These are phyloP conservation scores for Ocimum tenuiflorum DNA, from an alignment of 257 asterid species.

Conservation along the genomic window DNA sequence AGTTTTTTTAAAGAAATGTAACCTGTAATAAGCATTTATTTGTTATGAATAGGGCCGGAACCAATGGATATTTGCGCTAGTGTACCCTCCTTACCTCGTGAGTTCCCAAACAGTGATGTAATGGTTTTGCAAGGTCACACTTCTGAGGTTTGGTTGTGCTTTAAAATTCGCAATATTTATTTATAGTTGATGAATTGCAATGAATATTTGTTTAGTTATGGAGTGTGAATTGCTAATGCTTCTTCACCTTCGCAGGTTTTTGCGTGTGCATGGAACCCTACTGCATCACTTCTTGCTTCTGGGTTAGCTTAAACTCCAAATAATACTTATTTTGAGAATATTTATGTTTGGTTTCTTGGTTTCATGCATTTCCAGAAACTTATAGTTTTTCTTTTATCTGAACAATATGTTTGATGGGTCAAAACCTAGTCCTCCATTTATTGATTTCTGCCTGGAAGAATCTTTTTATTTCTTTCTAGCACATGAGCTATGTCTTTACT, in stretches of 20 bases:
- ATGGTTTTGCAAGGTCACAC: constrained; percentile 87
- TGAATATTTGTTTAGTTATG: constrained; percentile 6
- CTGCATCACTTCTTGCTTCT: constrained; percentile 93
- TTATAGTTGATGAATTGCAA: not conserved
- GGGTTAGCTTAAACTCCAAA: constrained; percentile 53
- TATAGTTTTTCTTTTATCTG: not conserved
- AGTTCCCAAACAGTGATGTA: constrained; percentile 63
- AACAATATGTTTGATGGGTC: constrained; percentile 5
- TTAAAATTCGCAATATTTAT: not conserved
- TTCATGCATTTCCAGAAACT: not conserved
- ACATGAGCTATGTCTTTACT: not conserved
- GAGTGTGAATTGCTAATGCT: constrained; percentile 19
- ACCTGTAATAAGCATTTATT: constrained; percentile 22
- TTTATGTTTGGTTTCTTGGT: not conserved
- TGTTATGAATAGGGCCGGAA: constrained; percentile 54
- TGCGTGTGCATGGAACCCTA: constrained; percentile 98
- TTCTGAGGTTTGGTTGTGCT: constrained; percentile 65
- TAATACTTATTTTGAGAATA: constrained; percentile 3
- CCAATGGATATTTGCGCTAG: constrained; percentile 78
- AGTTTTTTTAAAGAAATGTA: constrained; percentile 13
- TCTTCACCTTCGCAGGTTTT: constrained; percentile 58
- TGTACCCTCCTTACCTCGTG: constrained; percentile 52
- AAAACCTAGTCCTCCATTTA: not conserved
- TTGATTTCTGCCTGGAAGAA: not conserved
- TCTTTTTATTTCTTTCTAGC: not conserved